Percentiles rank a stretch among this genome's conserved stretches.
Conservation (phyloP, 2,329 filamentous ascomycete genomes). For the Kalaharituber pfeilii region DNA sequence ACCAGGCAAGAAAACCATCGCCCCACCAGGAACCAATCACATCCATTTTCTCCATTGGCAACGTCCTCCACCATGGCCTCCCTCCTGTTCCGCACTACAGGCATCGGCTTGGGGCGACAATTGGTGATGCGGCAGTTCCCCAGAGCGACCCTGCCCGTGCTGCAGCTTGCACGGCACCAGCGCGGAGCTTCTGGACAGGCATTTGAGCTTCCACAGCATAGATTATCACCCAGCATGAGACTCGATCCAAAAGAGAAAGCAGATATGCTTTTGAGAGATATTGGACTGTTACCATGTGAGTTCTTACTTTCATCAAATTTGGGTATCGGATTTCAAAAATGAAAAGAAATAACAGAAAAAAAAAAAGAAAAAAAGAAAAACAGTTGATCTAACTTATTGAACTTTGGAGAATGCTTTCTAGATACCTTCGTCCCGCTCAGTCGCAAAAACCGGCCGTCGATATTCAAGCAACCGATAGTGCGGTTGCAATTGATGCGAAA, state of each 20-base stretch:
- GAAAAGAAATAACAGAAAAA: not conserved
- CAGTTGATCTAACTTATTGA: not conserved
- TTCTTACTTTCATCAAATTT: not conserved
- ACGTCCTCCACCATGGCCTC: too few relatives aligned
- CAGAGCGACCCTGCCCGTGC: too few relatives aligned
- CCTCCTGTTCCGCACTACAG: too few relatives aligned
- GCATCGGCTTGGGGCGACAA: too few relatives aligned
- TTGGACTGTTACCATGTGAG: not conserved
- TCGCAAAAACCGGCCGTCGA: conserved; percentile 16
- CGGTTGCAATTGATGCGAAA: conserved; percentile 16
- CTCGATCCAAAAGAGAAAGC: not conserved
- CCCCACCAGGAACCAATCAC: too few relatives aligned
- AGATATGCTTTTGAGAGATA: not conserved
- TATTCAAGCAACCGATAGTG: conserved; percentile 14
- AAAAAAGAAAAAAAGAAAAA: not conserved
- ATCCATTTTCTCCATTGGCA: too few relatives aligned
- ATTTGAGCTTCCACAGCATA: not conserved
- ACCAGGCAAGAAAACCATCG: too few relatives aligned
- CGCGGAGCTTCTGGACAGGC: not conserved
- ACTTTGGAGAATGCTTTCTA: conserved; percentile 1
- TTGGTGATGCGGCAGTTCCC: too few relatives aligned
- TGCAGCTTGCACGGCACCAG: too few relatives aligned
- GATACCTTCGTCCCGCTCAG: conserved; percentile 22
- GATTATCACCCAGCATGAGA: not conserved
- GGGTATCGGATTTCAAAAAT: too few relatives aligned